phyloP scores from a whole-genome alignment of 495 filamentous ascomycete genomes.

The Hapsidospora chrysogenum region DNA sequence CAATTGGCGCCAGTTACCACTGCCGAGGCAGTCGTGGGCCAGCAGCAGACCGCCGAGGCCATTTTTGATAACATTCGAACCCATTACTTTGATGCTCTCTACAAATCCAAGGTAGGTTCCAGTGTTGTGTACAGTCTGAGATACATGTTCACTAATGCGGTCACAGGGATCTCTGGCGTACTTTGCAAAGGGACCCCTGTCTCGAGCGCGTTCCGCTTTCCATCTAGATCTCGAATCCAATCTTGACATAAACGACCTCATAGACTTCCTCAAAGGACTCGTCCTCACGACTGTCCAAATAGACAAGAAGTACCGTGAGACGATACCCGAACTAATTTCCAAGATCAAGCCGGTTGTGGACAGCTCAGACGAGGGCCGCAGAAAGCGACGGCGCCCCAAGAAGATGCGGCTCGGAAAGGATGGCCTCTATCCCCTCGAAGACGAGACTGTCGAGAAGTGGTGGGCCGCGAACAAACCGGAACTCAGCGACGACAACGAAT shows the following conservation, averaged over 20 bases:
- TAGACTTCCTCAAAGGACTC: constrained; percentile 51
- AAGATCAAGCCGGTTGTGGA: constrained; percentile 39
- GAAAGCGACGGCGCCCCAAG: constrained; percentile 42
- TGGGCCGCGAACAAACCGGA: constrained; percentile 41
- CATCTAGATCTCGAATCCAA: constrained; percentile 36
- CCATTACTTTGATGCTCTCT: constrained; percentile 81
- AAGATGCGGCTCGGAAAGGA: constrained; percentile 61
- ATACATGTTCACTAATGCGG: constrained; percentile 9
- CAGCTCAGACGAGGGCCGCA: constrained; percentile 41
- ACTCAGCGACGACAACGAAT: constrained; percentile 14
- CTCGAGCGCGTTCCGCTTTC: constrained; percentile 68
- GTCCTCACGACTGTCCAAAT: constrained; percentile 57
- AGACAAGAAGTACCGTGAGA: constrained; percentile 77
- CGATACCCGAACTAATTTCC: constrained; percentile 48
- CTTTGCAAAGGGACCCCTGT: constrained; percentile 89
- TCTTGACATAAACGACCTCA: constrained; percentile 40
- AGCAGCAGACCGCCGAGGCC: constrained; percentile 40
- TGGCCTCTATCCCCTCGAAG: constrained; percentile 62
- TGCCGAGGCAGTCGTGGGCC: constrained; percentile 2
- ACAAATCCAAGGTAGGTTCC: constrained; percentile 60
- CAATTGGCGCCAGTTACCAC: neutral
- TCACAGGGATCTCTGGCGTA: constrained; percentile 80
- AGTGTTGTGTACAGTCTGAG: neutral
- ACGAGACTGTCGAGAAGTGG: constrained; percentile 61
- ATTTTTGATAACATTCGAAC: constrained; percentile 50